These are phyloP conservation scores for Kitagawia praeruptora DNA, from an alignment of 129 eudicot genomes.

Conservation along the genomic window DNA sequence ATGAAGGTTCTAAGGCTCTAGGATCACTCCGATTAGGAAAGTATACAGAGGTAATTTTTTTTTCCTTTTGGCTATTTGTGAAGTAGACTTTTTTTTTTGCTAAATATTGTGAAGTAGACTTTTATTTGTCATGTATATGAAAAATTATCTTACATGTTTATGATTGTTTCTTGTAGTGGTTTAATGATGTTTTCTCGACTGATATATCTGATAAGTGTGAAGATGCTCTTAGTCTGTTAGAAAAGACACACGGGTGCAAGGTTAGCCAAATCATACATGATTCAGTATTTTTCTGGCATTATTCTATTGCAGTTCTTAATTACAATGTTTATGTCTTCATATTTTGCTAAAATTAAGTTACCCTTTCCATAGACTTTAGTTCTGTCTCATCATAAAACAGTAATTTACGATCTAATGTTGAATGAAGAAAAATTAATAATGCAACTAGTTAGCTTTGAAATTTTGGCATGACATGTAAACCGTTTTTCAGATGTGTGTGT, in stretches of 20 bases:
- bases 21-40: constrained; percentile 72
- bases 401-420: not conserved
- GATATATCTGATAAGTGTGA: constrained; percentile 81
- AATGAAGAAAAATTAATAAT: not conserved
- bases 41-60: constrained; percentile 64
- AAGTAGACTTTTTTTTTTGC: constrained; percentile 1
- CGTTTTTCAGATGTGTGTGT: not conserved
- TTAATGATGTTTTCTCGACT: constrained; percentile 80
- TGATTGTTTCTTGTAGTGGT: constrained; percentile 57
- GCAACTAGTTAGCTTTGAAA: not conserved
- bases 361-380: not conserved
- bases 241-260: constrained; percentile 67
- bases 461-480: not conserved
- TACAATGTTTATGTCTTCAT: not conserved
- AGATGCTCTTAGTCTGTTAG: constrained; percentile 51
- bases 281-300: not conserved
- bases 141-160: constrained; percentile 8
- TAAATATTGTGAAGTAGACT: not conserved
- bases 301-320: not conserved
- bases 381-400: not conserved
- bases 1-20: constrained; percentile 28
- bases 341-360: not conserved
- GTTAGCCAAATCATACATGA: constrained; percentile 19
- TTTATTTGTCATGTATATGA: not conserved
- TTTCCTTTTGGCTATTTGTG: not conserved